Conservation (phyloP, 2,329 filamentous ascomycete species). For the Tolypocladium album region DNA sequence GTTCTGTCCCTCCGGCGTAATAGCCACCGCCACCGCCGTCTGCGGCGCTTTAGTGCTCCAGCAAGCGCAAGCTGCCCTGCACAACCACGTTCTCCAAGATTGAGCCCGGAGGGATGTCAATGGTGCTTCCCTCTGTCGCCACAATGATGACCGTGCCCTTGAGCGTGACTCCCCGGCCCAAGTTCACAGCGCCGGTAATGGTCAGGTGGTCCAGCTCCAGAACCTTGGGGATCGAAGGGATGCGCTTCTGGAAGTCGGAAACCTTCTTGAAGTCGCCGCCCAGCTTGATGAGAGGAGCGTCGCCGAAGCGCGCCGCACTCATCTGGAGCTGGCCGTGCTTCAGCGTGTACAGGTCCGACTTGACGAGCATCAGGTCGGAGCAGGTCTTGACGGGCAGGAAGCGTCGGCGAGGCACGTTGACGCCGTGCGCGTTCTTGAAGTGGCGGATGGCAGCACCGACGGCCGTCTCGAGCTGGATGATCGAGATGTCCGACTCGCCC, state of each 20-base stretch:
- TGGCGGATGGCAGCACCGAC: conserved; percentile 97
- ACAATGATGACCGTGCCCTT: conserved; percentile 99
- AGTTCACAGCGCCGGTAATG: conserved; percentile 94
- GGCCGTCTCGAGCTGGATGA: conserved; percentile 96
- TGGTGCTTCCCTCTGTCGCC: conserved; percentile 93
- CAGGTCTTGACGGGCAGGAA: conserved; percentile 99
- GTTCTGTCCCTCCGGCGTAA: neutral
- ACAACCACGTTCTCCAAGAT: conserved; percentile 98
- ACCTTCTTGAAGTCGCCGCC: conserved; percentile 99
- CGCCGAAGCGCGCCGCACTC: conserved; percentile 91
- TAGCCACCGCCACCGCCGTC: neutral
- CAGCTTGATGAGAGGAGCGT: conserved; percentile 96
- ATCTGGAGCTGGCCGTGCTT: conserved; percentile 98
- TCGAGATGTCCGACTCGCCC: conserved; percentile 95
- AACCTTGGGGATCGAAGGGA: conserved; percentile 80
- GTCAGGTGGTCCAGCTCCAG: conserved; percentile 90
- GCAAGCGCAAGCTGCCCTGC: conserved; percentile 78
- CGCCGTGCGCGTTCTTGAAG: conserved; percentile 96
- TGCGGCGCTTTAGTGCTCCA: conserved; percentile 44
- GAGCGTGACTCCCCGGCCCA: conserved; percentile 87
- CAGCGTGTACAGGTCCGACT: conserved; percentile 96
- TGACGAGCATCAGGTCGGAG: conserved; percentile 98
- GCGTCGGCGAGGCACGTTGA: conserved; percentile 93
- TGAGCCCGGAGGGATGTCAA: conserved; percentile 92
- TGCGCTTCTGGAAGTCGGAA: conserved; percentile 86